A percentile compares a stretch with the other conserved stretches of the same genome.
Conservation (phyloP, 352 stramenopile species). For the Globisporangium paddicum region DNA sequence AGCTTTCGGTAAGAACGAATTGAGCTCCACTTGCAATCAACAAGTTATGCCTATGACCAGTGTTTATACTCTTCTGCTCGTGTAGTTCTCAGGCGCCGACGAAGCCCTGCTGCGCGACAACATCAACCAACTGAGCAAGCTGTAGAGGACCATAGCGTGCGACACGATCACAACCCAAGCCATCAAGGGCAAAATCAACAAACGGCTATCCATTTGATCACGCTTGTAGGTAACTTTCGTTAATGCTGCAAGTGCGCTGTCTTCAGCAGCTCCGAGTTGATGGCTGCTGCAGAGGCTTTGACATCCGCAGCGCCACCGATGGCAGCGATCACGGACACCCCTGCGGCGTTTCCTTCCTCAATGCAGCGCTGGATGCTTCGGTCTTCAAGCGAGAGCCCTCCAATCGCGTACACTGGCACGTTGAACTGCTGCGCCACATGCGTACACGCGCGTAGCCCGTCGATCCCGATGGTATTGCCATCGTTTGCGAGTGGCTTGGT, state of each 20-base stretch:
- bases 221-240: neutral
- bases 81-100: constrained; percentile 81
- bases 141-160: constrained; percentile 18
- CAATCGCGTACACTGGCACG: constrained; percentile 51
- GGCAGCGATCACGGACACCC: constrained; percentile 47
- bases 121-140: constrained; percentile 68
- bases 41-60: neutral
- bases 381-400: constrained; percentile 33
- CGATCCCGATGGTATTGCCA: constrained; percentile 36
- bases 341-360: constrained; percentile 25
- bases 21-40: neutral
- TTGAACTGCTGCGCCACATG: constrained; percentile 17
- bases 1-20: constrained; percentile 51
- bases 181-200: neutral
- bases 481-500: constrained; percentile 56
- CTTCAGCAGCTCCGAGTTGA: constrained; percentile 18
- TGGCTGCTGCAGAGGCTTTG: constrained; percentile 18
- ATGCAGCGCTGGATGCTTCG: constrained; percentile 37
- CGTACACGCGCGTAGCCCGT: constrained; percentile 26
- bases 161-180: constrained; percentile 4
- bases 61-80: neutral
- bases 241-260: constrained; percentile 5
- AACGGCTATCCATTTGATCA: neutral
- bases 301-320: constrained; percentile 34
- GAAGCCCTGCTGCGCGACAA: constrained; percentile 66